These are phyloP conservation scores for Phytophthora fragariaefolia DNA, from an alignment of 352 stramenopile genomes.

Conservation along the genomic window DNA sequence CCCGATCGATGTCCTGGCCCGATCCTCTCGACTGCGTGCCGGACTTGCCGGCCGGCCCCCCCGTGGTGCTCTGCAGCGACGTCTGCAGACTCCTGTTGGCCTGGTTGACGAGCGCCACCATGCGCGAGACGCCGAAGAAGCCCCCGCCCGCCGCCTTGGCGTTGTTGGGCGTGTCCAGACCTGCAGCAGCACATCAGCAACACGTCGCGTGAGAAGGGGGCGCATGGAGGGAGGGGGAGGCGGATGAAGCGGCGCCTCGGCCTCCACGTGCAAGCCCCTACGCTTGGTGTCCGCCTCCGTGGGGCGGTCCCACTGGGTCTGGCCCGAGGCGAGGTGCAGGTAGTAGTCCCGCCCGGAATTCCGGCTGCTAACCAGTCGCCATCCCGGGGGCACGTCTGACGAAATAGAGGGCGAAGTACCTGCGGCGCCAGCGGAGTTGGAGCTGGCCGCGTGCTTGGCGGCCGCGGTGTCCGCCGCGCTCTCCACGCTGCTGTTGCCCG, in stretches of 20 bases:
- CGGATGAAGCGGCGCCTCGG: no score
- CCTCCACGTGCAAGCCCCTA: conserved; percentile 24
- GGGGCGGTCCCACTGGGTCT: conserved; percentile 74
- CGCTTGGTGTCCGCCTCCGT: conserved; percentile 72
- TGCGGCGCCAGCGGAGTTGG: conserved; percentile 20
- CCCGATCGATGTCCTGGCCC: conserved; percentile 66
- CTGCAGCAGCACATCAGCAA: conserved; percentile 21
- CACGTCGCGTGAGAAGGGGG: neutral
- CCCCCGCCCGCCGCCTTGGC: conserved; percentile 54
- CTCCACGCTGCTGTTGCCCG: conserved; percentile 51
- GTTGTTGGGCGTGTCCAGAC: conserved; percentile 37
- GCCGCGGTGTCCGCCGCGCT: conserved; percentile 45
- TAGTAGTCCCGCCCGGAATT: conserved; percentile 76
- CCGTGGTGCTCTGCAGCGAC: conserved; percentile 62
- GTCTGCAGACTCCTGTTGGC: conserved; percentile 77
- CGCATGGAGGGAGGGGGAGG: no score
- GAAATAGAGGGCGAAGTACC: conserved; percentile 27
- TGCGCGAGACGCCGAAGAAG: conserved; percentile 76
- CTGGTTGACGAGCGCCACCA: conserved; percentile 73
- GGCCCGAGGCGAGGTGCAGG: conserved; percentile 68
- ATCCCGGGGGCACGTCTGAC: conserved; percentile 61
- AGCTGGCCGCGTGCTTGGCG: conserved; percentile 42
- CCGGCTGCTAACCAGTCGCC: conserved; percentile 74
- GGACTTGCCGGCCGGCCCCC: conserved; percentile 28
- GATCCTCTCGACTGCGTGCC: conserved; percentile 49